Percentiles rank a stretch among this genome's conserved stretches.
Evolutionary conservation across 2,329 filamentous ascomycete species (phyloP).

Genomic region (Calonectria montana): DNA sequence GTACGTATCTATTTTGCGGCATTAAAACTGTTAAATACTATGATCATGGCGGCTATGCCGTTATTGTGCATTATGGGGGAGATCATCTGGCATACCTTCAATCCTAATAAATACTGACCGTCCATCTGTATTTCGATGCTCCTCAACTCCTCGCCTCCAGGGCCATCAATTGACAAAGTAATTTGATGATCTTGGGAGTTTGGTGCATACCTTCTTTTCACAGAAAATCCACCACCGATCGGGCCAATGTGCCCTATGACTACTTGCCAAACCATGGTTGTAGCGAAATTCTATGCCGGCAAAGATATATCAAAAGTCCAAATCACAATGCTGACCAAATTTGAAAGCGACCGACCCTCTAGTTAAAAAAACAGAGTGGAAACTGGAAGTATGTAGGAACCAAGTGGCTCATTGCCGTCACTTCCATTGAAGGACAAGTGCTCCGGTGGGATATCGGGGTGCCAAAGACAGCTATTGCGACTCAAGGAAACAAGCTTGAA

Average conservation of each 20-base stretch:
- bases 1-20: constrained; percentile 12
- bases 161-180: constrained; percentile 17
- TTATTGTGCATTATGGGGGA: neutral
- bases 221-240: neutral
- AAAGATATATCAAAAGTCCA: constrained; percentile 13
- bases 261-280: constrained; percentile 2
- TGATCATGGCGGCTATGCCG: neutral
- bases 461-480: constrained; percentile 24
- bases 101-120: neutral
- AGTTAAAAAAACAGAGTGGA: constrained; percentile 20
- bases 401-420: neutral
- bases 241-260: constrained; percentile 4
- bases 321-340: constrained; percentile 15
- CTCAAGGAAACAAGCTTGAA: constrained; percentile 28
- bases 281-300: constrained; percentile 27
- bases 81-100: constrained; percentile 19
- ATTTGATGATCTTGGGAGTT: neutral
- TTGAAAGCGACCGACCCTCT: constrained; percentile 3
- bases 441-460: constrained; percentile 11
- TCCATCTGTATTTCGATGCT: constrained; percentile 11
- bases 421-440: constrained; percentile 17
- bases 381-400: neutral
- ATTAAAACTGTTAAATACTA: neutral
- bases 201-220: neutral
- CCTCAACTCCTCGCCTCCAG: constrained; percentile 18